These are phyloP conservation scores for Russula sp. DNA, from an alignment of 768 basidiomycete species.

Conservation along the genomic window DNA sequence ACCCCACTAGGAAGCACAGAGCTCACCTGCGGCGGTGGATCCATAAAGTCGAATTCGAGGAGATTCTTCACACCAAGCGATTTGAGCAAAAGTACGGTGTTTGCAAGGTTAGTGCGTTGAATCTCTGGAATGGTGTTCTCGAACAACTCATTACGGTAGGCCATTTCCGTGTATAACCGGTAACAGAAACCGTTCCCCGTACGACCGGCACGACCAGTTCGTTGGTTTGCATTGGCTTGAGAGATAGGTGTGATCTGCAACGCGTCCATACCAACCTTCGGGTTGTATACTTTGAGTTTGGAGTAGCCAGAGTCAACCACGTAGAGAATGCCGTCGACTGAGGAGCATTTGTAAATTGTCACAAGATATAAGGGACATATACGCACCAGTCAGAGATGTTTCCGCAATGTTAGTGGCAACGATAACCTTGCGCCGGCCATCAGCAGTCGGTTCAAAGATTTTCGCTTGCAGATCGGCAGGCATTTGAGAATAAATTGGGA, in stretches of 20 bases:
- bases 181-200: conserved; percentile 97
- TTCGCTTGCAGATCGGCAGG: conserved; percentile 98
- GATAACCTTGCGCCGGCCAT: conserved; percentile 94
- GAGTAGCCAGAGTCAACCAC: conserved; percentile 97
- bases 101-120: conserved; percentile 95
- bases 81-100: conserved; percentile 92
- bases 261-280: conserved; percentile 99
- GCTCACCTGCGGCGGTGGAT: conserved; percentile 94
- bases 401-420: conserved; percentile 99
- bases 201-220: conserved; percentile 93
- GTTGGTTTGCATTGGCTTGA: conserved; percentile 96
- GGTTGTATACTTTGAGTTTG: conserved; percentile 98
- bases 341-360: conserved; percentile 25
- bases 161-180: conserved; percentile 96
- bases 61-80: conserved; percentile 96
- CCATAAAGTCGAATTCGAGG: conserved; percentile 99
- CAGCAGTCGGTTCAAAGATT: conserved; percentile 91
- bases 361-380: neutral
- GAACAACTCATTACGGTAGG: conserved; percentile 94
- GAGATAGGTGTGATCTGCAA: conserved; percentile 98
- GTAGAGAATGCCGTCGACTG: conserved; percentile 95
- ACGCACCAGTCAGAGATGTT: conserved; percentile 85
- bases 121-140: conserved; percentile 97
- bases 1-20: neutral
- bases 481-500: conserved; percentile 99